These are phyloP conservation scores for Suillus alpinus DNA, from an alignment of 768 basidiomycete genomes.

Conservation along the genomic window DNA sequence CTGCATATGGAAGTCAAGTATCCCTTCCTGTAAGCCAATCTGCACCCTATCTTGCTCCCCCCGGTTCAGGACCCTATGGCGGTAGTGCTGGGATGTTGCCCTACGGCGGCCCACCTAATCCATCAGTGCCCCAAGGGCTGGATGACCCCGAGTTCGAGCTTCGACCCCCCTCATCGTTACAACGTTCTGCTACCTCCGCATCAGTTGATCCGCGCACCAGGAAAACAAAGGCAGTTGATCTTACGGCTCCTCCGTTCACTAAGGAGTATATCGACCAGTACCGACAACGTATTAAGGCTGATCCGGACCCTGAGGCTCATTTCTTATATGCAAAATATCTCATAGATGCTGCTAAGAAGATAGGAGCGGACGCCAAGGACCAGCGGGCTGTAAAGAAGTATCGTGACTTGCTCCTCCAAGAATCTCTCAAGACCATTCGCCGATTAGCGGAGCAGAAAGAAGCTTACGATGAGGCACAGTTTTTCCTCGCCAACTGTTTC, in stretches of 20 bases:
- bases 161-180: conserved; percentile 49
- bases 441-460: conserved; percentile 90
- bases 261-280: conserved; percentile 98
- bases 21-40: conserved; percentile 28
- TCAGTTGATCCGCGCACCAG: conserved; percentile 56
- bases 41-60: conserved; percentile 31
- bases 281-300: conserved; percentile 93
- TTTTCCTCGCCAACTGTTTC: conserved; percentile 96
- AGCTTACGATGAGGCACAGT: conserved; percentile 94
- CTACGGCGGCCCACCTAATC: conserved; percentile 16
- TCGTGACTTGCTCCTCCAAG: conserved; percentile 80
- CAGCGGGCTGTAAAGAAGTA: conserved; percentile 88
- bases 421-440: conserved; percentile 90
- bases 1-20: conserved; percentile 17
- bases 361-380: conserved; percentile 69
- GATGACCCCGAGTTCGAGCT: conserved; percentile 53
- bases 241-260: conserved; percentile 83
- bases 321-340: conserved; percentile 98
- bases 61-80: conserved; percentile 20
- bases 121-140: conserved; percentile 28
- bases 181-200: conserved; percentile 55
- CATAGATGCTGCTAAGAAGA: conserved; percentile 95
- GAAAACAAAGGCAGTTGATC: conserved; percentile 79
- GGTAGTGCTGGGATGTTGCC: conserved; percentile 13
- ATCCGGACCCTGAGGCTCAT: conserved; percentile 97